Percentiles rank a stretch among this genome's conserved stretches.
Conservation (phyloP, 371 early-diverging fungal species). For the Catenaria anguillulae region DNA sequence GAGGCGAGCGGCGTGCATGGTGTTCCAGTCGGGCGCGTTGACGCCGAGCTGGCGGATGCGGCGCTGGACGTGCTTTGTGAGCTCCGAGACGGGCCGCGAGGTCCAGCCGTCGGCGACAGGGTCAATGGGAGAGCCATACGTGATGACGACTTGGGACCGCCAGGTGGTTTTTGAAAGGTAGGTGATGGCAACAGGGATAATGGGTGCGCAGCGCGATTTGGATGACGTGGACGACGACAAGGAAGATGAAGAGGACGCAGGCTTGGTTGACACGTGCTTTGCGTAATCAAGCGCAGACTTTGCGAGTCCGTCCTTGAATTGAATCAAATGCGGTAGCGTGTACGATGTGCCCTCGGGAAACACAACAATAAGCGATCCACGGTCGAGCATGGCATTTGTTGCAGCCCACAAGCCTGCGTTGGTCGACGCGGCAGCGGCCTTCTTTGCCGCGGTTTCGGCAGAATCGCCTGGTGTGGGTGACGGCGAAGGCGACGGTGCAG, state of each 20-base stretch:
- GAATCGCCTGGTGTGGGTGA: too few species aligned
- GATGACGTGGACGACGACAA: too few species aligned
- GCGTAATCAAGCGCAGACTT: too few species aligned
- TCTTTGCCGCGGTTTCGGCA: not conserved
- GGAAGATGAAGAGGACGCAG: too few species aligned
- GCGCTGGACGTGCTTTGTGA: not conserved
- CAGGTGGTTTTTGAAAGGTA: not conserved
- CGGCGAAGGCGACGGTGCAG: too few species aligned
- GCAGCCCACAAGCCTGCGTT: not conserved
- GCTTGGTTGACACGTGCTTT: not conserved
- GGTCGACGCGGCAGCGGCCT: not conserved
- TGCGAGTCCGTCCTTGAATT: conserved; percentile 1
- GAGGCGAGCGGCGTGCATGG: not conserved
- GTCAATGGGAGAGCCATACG: not conserved
- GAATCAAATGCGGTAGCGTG: conserved; percentile 5
- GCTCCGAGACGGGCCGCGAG: not conserved
- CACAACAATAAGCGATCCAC: not conserved
- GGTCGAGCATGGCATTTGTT: not conserved
- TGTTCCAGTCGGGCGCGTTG: conserved; percentile 4
- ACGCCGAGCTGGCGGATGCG: not conserved
- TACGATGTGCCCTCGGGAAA: conserved; percentile 7
- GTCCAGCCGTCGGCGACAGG: not conserved
- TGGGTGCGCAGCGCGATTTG: not conserved
- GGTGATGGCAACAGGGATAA: conserved; percentile 2
- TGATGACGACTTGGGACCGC: not conserved